A percentile compares a stretch with the other conserved stretches of the same genome.
These are phyloP conservation scores for Diplosphaera chodatii DNA, from an alignment of 139 green algal genomes.

Conservation along the genomic window DNA sequence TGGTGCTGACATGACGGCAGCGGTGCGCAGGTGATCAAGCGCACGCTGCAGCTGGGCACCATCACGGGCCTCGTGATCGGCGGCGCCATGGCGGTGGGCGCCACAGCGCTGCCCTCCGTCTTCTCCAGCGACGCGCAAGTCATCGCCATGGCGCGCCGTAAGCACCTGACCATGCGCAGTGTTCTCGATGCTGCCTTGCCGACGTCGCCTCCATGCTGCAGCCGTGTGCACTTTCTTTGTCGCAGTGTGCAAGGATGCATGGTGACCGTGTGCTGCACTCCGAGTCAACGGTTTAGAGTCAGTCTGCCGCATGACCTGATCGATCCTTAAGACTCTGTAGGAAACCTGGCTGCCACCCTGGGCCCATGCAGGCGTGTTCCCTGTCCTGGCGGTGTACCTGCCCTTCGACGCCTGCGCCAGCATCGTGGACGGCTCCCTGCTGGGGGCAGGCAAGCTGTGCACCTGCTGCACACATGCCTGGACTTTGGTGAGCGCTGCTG, in stretches of 20 bases:
- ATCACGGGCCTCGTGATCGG: conserved; percentile 1
- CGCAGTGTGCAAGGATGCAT: too few relatives aligned
- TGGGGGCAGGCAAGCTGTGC: conserved; percentile 2
- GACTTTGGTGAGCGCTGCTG: too few relatives aligned
- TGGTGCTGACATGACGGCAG: too few relatives aligned
- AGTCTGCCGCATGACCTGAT: too few relatives aligned
- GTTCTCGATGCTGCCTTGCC: too few relatives aligned
- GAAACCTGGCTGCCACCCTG: too few relatives aligned
- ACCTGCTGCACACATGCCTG: background rate
- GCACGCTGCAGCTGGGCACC: conserved; percentile 15
- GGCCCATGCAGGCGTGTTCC: background rate
- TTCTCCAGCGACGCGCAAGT: conserved; percentile 13
- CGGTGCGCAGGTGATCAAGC: conserved; percentile 7
- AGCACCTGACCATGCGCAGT: too few relatives aligned
- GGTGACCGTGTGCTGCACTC: too few relatives aligned
- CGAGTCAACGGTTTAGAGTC: too few relatives aligned
- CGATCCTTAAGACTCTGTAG: too few relatives aligned
- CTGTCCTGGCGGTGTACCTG: conserved; percentile 3
- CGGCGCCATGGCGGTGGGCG: background rate
- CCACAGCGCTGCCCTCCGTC: background rate
- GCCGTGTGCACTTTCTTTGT: too few relatives aligned
- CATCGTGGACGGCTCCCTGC: conserved; percentile 17
- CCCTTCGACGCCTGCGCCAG: conserved; percentile 17
- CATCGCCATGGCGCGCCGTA: background rate
- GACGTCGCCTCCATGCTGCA: too few relatives aligned